Evolutionary conservation across 768 basidiomycete genomes (phyloP).

Genomic region (Pleurotus platypus): DNA sequence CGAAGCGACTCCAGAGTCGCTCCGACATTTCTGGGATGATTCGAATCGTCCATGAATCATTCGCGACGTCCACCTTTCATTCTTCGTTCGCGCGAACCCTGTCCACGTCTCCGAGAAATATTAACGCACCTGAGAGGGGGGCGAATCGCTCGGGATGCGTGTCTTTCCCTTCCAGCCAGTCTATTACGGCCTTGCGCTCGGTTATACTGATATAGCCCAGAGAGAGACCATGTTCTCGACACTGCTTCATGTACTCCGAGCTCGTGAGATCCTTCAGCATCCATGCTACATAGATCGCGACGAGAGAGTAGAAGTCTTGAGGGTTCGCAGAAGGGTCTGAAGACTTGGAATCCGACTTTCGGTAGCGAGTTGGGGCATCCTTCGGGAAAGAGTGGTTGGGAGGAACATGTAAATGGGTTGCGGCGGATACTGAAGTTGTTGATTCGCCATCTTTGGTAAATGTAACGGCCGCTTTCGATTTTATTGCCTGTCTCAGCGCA

Average conservation of each 20-base stretch:
- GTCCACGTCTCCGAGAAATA: background rate
- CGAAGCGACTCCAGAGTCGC: no score
- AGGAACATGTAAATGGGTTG: conserved; percentile 63
- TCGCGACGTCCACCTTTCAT: no score
- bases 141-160: conserved; percentile 48
- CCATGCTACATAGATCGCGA: conserved; percentile 86
- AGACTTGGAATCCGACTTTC: conserved; percentile 50
- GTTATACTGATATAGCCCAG: conserved; percentile 82
- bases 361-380: conserved; percentile 72
- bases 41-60: no score
- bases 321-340: conserved; percentile 40
- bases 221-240: conserved; percentile 67
- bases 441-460: conserved; percentile 43
- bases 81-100: no score
- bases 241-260: conserved; percentile 88
- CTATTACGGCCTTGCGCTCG: conserved; percentile 81
- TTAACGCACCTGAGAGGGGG: conserved; percentile 33
- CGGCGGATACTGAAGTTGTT: conserved; percentile 45
- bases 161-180: conserved; percentile 72
- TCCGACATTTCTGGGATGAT: no score
- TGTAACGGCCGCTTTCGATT: conserved; percentile 44
- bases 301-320: conserved; percentile 73
- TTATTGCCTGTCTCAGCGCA: conserved; percentile 61
- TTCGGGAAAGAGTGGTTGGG: conserved; percentile 59
- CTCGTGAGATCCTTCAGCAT: conserved; percentile 65